Evolutionary conservation across 495 filamentous ascomycete species (phyloP).

Genomic region (Hypomontagnella submonticulosa): DNA sequence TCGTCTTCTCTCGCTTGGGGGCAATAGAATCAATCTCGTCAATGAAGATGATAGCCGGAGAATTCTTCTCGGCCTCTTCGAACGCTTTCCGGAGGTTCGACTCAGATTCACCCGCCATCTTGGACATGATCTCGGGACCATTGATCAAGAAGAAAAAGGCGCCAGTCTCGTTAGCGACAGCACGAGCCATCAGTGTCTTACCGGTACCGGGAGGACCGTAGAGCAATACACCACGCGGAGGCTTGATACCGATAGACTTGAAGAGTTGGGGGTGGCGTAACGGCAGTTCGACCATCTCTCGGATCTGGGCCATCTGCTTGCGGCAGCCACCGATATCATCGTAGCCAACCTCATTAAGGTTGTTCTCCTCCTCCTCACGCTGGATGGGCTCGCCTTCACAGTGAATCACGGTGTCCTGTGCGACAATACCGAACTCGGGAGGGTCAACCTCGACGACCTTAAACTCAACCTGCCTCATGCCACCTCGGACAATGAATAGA

Average conservation of each 20-base stretch:
- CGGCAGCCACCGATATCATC: conserved; percentile 99
- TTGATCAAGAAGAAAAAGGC: conserved; percentile 99
- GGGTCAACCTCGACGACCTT: conserved; percentile 99
- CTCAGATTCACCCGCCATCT: conserved; percentile 99
- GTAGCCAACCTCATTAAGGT: conserved; percentile 98
- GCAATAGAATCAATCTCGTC: conserved; percentile 99
- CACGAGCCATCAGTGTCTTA: conserved; percentile 99
- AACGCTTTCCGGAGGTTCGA: conserved; percentile 98
- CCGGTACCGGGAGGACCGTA: conserved; percentile 98
- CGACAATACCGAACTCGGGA: conserved; percentile 97
- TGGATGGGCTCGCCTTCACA: conserved; percentile 99
- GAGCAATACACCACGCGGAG: conserved; percentile 96
- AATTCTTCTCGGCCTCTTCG: conserved; percentile 99
- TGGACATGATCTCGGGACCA: conserved; percentile 99
- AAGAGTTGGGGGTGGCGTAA: conserved; percentile 97
- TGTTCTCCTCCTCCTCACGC: conserved; percentile 98
- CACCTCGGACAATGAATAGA: conserved; percentile 94
- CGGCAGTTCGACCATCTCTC: conserved; percentile 97
- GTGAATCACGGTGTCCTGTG: conserved; percentile 98
- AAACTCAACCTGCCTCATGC: conserved; percentile 99
- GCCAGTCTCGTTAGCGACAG: conserved; percentile 98
- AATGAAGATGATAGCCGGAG: conserved; percentile 98
- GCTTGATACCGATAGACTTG: conserved; percentile 99
- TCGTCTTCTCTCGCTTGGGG: conserved; percentile 99
- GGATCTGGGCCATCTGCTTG: conserved; percentile 99